These are phyloP conservation scores for Geotrichum aggregatum DNA, from an alignment of 1,139 yeast genomes.

Conservation along the genomic window DNA sequence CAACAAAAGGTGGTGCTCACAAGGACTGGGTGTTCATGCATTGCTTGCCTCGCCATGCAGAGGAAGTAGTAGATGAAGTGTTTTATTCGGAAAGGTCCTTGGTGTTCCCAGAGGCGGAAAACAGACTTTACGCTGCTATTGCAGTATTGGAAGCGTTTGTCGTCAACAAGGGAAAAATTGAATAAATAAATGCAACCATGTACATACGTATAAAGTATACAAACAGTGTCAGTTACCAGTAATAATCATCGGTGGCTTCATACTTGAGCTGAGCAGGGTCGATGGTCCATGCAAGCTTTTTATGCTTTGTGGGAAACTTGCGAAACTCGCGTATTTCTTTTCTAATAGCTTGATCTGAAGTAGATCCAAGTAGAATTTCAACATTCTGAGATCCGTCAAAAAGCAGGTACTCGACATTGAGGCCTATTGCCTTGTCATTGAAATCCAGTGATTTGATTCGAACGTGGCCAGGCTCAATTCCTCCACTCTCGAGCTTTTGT, in stretches of 20 bases:
- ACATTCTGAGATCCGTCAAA: no score
- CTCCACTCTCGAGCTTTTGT: no score
- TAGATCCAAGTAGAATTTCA: no score
- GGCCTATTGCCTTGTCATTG: neutral
- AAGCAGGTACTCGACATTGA: neutral
- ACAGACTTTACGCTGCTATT: slow-evolving; percentile 92
- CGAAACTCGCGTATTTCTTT: neutral
- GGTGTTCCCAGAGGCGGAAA: slow-evolving; percentile 94
- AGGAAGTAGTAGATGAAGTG: slow-evolving; percentile 90
- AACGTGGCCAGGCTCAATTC: neutral
- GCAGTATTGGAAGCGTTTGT: slow-evolving; percentile 90
- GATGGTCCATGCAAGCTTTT: neutral
- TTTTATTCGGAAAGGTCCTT: slow-evolving; percentile 79
- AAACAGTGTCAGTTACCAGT: neutral
- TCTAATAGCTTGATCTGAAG: neutral
- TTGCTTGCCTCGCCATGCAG: slow-evolving; percentile 41
- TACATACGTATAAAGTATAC: no score
- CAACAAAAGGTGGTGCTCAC: slow-evolving; percentile 42
- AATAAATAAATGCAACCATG: neutral
- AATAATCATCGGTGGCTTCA: neutral
- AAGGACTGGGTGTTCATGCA: slow-evolving; percentile 25
- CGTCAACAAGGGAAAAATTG: slow-evolving; percentile 62
- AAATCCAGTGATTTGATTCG: neutral
- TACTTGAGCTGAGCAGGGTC: no score
- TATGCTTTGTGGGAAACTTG: neutral